Base-by-base conservation (phyloP, 768 basidiomycete genomes). In the Mrakia hoshinonis region DNA sequence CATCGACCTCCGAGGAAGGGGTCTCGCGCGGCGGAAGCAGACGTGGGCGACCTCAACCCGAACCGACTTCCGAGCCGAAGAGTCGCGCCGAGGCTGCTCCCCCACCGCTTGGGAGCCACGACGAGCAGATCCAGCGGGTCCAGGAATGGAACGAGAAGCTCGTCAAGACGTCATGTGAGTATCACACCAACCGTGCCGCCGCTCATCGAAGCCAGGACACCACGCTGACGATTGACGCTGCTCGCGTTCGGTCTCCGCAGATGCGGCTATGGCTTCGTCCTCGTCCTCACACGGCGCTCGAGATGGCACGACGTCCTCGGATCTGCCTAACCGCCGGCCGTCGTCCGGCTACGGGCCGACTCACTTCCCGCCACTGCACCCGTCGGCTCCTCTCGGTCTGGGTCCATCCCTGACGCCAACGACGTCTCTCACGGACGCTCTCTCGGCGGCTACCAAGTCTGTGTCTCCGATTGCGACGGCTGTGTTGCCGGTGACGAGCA, bases 61-160 rank as follows among this genome's bases (percentile, higher is more conserved):
- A 52, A 10, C 52, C 46, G 24, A 31, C 55, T 1, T 66, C 34
- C 24, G 70, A 38, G 55, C 15, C 66, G 74, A 36, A 76, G 58
- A 36, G 10, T 38, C 58, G 46, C 11, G 11, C 34, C 36, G 36
- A 26, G 34, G 10, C 49, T 38, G 49, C 52, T 38, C 11, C 34
- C 9, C 49, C 49, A 55, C 48, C n/a, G n/a, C n/a, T 36, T 47
- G 43, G 43, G 77, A 91, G 91, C 77, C 96, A 89, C 76, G 92
- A 98, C 74, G 91, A 97, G 76, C 92, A 90, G 24, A 91, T 99
- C 43, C 83, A 92, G 75, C 87, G 91, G 78, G 95, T 99, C 31
- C 95, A 97, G 79, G 92, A 97, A 79, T 99, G 95, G 94, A 99
- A 99, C 76, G 91, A 97, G 79, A 64, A 66, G 54, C 34, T 72